These are phyloP conservation scores for Fraxinus velutina DNA, from an alignment of 305 asterid species.

Conservation along the genomic window DNA sequence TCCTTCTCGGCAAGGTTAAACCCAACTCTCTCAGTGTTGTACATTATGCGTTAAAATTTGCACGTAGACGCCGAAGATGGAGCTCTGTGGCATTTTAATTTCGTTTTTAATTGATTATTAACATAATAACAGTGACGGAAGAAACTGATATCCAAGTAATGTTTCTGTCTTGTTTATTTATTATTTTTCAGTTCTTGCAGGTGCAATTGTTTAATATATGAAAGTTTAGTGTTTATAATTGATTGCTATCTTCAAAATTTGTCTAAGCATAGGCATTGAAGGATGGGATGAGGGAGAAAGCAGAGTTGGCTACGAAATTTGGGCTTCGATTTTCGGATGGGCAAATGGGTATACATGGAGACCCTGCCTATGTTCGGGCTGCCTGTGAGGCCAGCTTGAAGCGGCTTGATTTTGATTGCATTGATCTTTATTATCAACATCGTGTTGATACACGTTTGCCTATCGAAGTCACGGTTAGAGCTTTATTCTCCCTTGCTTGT, in stretches of 20 bases:
- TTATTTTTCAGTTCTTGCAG: not conserved
- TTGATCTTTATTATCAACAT: constrained; percentile 39
- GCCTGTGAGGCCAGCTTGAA: constrained; percentile 43
- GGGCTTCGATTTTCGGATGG: constrained; percentile 28
- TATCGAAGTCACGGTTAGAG: constrained; percentile 41
- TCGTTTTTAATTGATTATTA: not conserved
- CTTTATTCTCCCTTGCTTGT: not conserved
- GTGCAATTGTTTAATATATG: not conserved
- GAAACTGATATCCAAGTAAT: not conserved
- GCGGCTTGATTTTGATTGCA: constrained; percentile 34
- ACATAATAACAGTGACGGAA: not conserved
- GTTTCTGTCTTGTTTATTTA: not conserved
- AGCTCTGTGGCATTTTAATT: not conserved
- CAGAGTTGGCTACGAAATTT: constrained; percentile 43
- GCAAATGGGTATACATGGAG: constrained; percentile 29
- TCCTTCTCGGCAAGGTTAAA: constrained; percentile 31
- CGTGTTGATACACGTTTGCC: constrained; percentile 36
- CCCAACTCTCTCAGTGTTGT: not conserved
- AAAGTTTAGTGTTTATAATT: not conserved
- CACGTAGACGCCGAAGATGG: not conserved
- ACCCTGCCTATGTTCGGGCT: constrained; percentile 34
- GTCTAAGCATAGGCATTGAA: constrained; percentile 32
- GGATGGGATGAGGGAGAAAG: constrained; percentile 36
- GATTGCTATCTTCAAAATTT: not conserved
- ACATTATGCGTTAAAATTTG: not conserved